phyloP scores from a whole-genome alignment of 225 moss, liverwort and hornwort genomes.

The Rhytidiadelphus loreus region DNA sequence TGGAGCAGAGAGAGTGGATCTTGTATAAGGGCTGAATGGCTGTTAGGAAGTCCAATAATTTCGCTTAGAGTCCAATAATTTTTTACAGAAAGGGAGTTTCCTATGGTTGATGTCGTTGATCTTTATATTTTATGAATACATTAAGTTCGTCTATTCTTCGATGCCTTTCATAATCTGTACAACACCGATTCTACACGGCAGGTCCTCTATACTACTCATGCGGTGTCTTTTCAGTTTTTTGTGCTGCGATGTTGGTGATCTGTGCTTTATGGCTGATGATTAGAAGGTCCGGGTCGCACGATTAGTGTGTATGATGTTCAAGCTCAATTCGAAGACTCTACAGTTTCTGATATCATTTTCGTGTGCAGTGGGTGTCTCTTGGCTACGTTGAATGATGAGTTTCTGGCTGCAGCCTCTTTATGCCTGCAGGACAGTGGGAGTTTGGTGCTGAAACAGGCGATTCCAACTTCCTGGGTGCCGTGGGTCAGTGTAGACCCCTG shows the following conservation, averaged over 20 bases:
- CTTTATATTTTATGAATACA: neutral
- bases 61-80: neutral
- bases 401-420: conserved; percentile 26
- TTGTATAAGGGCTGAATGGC: neutral
- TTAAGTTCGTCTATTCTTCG: neutral
- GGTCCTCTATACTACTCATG: neutral
- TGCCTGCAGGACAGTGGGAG: conserved; percentile 36
- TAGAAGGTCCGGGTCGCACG: neutral
- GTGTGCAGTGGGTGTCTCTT: neutral
- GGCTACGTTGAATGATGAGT: conserved; percentile 26
- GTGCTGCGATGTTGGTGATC: neutral
- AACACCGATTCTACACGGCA: neutral
- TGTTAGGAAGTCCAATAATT: neutral
- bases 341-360: neutral
- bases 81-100: neutral
- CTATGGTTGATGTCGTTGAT: neutral
- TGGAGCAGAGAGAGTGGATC: neutral
- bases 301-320: neutral
- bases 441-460: conserved; percentile 40
- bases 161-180: neutral
- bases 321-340: neutral
- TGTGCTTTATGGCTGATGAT: neutral
- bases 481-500: conserved; percentile 92
- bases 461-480: conserved; percentile 45
- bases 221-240: neutral